Conservation (phyloP, 495 filamentous ascomycete genomes). For the Neurospora sp. region DNA sequence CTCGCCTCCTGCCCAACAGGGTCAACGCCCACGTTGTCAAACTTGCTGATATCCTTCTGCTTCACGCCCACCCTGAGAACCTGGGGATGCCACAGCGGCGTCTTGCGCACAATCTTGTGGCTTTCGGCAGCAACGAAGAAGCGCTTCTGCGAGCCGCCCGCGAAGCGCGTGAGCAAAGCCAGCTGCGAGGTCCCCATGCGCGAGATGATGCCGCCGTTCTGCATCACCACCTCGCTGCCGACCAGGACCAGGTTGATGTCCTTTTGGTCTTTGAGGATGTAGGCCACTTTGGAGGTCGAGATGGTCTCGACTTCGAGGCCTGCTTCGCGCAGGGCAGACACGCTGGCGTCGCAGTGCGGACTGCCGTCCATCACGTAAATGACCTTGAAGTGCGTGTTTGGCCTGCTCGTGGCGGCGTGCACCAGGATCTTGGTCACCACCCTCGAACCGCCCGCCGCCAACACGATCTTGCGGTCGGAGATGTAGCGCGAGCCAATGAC, state of each 20-base stretch:
- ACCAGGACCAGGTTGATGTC: conserved; percentile 73
- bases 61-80: conserved; percentile 37
- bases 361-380: conserved; percentile 64
- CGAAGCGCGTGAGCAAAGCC: conserved; percentile 66
- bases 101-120: conserved; percentile 53
- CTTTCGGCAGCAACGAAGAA: conserved; percentile 92
- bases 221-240: conserved; percentile 88
- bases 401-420: conserved; percentile 53
- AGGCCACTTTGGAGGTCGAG: conserved; percentile 68
- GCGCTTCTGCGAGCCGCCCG: conserved; percentile 47
- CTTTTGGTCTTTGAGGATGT: conserved; percentile 58
- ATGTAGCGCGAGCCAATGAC: conserved; percentile 66
- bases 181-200: conserved; percentile 89
- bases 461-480: conserved; percentile 60
- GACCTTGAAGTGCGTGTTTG: conserved; percentile 59
- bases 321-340: conserved; percentile 56
- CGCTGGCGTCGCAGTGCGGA: conserved; percentile 45
- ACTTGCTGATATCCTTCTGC: conserved; percentile 55
- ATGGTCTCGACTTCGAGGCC: conserved; percentile 76
- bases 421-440: conserved; percentile 69
- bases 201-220: conserved; percentile 87
- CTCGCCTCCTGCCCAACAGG: conserved; percentile 23
- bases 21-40: conserved; percentile 46
- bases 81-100: conserved; percentile 14
- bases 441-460: conserved; percentile 80